Percentiles rank a stretch among this genome's conserved stretches.
phyloP scores from a whole-genome alignment of 768 basidiomycete species.

The Mycena sanguinolenta region DNA sequence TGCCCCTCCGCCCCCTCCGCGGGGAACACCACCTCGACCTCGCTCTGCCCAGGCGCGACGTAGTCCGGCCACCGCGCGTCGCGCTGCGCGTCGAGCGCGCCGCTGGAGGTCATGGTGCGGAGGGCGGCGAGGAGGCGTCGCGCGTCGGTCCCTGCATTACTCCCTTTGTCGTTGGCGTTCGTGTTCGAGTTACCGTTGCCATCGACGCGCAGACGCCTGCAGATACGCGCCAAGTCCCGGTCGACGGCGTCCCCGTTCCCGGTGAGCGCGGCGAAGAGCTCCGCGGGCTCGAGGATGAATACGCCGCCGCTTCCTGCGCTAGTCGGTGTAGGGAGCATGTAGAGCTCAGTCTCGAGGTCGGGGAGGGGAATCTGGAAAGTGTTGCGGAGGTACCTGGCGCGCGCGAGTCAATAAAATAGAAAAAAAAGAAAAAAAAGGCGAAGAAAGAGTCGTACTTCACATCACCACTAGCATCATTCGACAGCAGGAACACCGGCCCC shows the following conservation, averaged over 20 bases:
- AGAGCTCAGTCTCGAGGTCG: slow-evolving; percentile 66
- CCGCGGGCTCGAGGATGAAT: slow-evolving; percentile 80
- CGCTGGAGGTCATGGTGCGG: slow-evolving; percentile 80
- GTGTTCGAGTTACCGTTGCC: too few relatives aligned
- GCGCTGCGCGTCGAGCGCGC: slow-evolving; percentile 80
- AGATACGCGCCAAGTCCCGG: slow-evolving; percentile 72
- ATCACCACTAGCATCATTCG: slow-evolving; percentile 70
- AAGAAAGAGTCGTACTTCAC: slow-evolving; percentile 56
- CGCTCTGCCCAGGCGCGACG: slow-evolving; percentile 52
- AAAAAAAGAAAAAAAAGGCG: not conserved
- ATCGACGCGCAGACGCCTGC: slow-evolving; percentile 68
- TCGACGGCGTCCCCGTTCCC: slow-evolving; percentile 64
- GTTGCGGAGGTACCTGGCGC: slow-evolving; percentile 64
- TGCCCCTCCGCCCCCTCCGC: slow-evolving; percentile 71
- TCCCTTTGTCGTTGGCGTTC: slow-evolving; percentile 87
- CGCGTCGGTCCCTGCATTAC: too few relatives aligned
- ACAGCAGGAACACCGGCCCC: slow-evolving; percentile 68
- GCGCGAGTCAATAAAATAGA: too few relatives aligned
- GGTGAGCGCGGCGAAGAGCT: slow-evolving; percentile 81
- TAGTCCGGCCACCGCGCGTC: slow-evolving; percentile 80
- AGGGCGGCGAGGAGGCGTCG: too few relatives aligned
- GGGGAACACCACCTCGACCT: slow-evolving; percentile 69
- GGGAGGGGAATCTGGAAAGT: slow-evolving; percentile 66
- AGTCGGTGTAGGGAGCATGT: slow-evolving; percentile 56
- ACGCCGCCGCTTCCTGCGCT: too few relatives aligned